Percentiles rank a stretch among this genome's conserved stretches.
Conservation (phyloP, 2,329 filamentous ascomycete species). For the Cladorrhinum sp. region DNA sequence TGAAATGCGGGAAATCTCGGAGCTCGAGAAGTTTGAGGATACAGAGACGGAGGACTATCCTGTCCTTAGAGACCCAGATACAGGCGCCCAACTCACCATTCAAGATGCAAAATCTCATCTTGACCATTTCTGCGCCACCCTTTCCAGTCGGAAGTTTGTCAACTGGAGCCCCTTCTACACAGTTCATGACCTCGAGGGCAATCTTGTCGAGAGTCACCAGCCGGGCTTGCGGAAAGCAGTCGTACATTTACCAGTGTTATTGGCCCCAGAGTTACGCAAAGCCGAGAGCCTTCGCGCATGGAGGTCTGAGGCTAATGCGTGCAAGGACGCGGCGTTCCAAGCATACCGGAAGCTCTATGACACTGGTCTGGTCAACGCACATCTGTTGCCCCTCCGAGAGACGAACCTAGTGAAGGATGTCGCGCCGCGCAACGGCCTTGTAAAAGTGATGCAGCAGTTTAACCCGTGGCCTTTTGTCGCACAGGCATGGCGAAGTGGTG, state of each 20-base stretch:
- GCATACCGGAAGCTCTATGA: slow-evolving; percentile 69
- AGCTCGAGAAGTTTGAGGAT: slow-evolving; percentile 49
- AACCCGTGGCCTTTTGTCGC: slow-evolving; percentile 49
- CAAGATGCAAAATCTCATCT: slow-evolving; percentile 74
- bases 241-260: slow-evolving; percentile 67
- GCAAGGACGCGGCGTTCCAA: slow-evolving; percentile 78
- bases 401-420: slow-evolving; percentile 39
- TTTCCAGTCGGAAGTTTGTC: slow-evolving; percentile 57
- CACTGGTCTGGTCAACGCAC: slow-evolving; percentile 70
- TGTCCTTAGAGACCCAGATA: slow-evolving; percentile 37
- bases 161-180: slow-evolving; percentile 68
- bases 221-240: slow-evolving; percentile 47
- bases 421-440: slow-evolving; percentile 36
- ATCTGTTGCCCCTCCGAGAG: slow-evolving; percentile 64
- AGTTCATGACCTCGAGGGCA: slow-evolving; percentile 39
- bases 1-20: slow-evolving; percentile 51
- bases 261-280: slow-evolving; percentile 60
- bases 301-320: slow-evolving; percentile 68
- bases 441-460: slow-evolving; percentile 37
- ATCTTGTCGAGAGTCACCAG: slow-evolving; percentile 19
- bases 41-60: slow-evolving; percentile 32
- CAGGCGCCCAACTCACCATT: slow-evolving; percentile 64
- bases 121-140: slow-evolving; percentile 71
- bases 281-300: slow-evolving; percentile 55
- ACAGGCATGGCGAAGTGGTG: slow-evolving; percentile 39